A percentile compares a stretch with the other conserved stretches of the same genome.
Conservation (phyloP, 768 basidiomycete genomes). For the Gymnopilus dilepis region DNA sequence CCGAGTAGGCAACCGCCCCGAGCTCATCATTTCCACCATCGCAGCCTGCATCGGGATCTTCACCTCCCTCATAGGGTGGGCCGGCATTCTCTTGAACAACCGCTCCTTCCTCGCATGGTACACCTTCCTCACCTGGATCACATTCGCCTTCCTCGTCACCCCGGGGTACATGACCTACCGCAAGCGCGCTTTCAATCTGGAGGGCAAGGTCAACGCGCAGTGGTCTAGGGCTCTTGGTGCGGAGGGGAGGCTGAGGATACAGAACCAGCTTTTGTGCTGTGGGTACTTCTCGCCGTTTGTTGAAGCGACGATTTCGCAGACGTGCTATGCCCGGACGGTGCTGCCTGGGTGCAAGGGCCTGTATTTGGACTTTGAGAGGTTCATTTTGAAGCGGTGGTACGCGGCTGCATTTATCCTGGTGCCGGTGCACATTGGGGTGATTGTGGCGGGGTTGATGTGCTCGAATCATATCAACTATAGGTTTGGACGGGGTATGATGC, state of each 20-base stretch:
- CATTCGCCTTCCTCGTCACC: slow-evolving; percentile 70
- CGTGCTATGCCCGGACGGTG: slow-evolving; percentile 72
- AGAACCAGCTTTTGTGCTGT: slow-evolving; percentile 77
- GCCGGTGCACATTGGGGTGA: slow-evolving; percentile 67
- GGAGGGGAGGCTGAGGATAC: slow-evolving; percentile 64
- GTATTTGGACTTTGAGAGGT: slow-evolving; percentile 61
- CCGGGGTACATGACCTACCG: slow-evolving; percentile 86
- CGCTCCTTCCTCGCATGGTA: slow-evolving; percentile 82
- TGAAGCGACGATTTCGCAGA: slow-evolving; percentile 74
- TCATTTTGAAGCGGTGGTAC: slow-evolving; percentile 66
- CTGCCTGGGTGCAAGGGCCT: slow-evolving; percentile 77
- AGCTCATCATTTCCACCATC: slow-evolving; percentile 72
- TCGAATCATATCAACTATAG: slow-evolving; percentile 85
- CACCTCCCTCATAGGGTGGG: slow-evolving; percentile 77
- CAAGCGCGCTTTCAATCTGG: slow-evolving; percentile 58
- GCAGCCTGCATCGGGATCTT: slow-evolving; percentile 64
- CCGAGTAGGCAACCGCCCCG: slow-evolving; percentile 67
- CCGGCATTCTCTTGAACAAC: slow-evolving; percentile 86
- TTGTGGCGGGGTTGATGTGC: slow-evolving; percentile 69
- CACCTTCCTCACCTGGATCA: slow-evolving; percentile 78
- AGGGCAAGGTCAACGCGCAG: slow-evolving; percentile 78
- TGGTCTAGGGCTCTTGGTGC: slow-evolving; percentile 71
- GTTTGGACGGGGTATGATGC: slow-evolving; percentile 90
- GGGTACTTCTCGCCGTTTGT: slow-evolving; percentile 83
- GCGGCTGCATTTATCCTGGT: slow-evolving; percentile 66